These are phyloP conservation scores for Solanum pimpinellifolium DNA, from an alignment of 257 asterid genomes.

Conservation along the genomic window DNA sequence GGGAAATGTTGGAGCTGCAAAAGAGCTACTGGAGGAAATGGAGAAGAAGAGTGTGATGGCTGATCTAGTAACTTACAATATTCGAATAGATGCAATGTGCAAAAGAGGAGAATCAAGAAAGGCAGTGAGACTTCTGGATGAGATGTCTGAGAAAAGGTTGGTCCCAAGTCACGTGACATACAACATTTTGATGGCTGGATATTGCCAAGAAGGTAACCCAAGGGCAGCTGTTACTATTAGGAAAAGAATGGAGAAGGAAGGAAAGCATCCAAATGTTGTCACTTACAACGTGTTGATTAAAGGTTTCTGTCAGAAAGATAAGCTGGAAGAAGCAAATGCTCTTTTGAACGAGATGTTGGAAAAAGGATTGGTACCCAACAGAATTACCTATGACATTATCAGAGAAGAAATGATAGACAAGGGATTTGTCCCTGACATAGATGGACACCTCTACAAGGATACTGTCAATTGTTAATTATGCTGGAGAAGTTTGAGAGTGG, in stretches of 20 bases:
- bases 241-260: constrained; percentile 80
- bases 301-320: constrained; percentile 50
- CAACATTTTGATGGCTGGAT: constrained; percentile 59
- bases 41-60: constrained; percentile 46
- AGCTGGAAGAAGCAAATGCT: constrained; percentile 57
- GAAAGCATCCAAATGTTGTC: constrained; percentile 60
- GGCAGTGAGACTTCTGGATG: constrained; percentile 64
- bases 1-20: constrained; percentile 37
- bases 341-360: constrained; percentile 87
- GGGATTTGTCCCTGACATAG: constrained; percentile 77
- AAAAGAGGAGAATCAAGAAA: constrained; percentile 46
- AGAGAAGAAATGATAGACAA: constrained; percentile 75
- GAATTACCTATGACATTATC: constrained; percentile 60
- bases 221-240: constrained; percentile 51
- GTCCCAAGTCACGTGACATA: constrained; percentile 60
- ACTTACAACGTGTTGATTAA: constrained; percentile 71
- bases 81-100: constrained; percentile 58
- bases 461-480: neutral
- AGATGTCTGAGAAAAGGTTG: constrained; percentile 49
- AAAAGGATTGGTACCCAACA: constrained; percentile 74
- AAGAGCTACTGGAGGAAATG: constrained; percentile 49
- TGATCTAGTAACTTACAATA: constrained; percentile 65
- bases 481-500: neutral
- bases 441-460: constrained; percentile 59
- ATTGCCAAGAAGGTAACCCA: constrained; percentile 51